A percentile compares a stretch with the other conserved stretches of the same genome.
Conservation (phyloP, 2,329 filamentous ascomycete genomes). For the Aureobasidium sp. region DNA sequence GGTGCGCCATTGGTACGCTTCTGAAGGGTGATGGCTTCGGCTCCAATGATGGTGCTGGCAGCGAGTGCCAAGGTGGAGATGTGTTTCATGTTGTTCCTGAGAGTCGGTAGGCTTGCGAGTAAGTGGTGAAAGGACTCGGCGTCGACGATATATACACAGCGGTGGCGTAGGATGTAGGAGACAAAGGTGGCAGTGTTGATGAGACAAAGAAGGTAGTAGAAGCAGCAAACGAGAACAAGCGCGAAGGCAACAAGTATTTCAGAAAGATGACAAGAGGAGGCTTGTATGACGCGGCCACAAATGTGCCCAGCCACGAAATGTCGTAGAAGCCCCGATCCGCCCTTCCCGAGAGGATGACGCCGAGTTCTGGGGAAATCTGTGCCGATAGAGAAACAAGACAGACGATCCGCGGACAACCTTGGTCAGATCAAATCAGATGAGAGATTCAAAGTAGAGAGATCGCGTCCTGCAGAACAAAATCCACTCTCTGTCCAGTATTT, state of each 20-base stretch:
- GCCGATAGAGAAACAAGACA: not conserved
- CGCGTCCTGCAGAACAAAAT: not conserved
- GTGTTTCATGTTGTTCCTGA: conserved; percentile 20
- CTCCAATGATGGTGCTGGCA: conserved; percentile 20
- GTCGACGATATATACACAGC: conserved; percentile 1
- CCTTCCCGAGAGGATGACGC: conserved; percentile 8
- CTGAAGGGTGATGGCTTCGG: conserved; percentile 25
- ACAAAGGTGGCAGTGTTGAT: not conserved
- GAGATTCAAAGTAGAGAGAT: not conserved
- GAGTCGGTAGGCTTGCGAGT: not conserved
- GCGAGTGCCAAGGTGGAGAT: conserved; percentile 24
- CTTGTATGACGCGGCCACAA: conserved; percentile 13
- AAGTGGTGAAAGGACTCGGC: not conserved
- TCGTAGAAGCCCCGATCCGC: conserved; percentile 5
- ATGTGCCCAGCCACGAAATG: conserved; percentile 8
- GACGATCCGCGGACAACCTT: not conserved
- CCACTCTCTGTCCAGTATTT: not conserved
- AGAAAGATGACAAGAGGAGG: not conserved
- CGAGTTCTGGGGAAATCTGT: not conserved
- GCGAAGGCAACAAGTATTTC: conserved; percentile 1
- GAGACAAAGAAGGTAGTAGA: not conserved
- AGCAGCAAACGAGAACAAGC: not conserved
- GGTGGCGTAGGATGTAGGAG: not conserved
- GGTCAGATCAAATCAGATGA: not conserved
- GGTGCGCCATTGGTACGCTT: conserved; percentile 29